A percentile compares a stretch with the other conserved stretches of the same genome.
These are phyloP conservation scores for Fusarium staphyleae DNA, from an alignment of 2,329 filamentous ascomycete species.

Conservation along the genomic window DNA sequence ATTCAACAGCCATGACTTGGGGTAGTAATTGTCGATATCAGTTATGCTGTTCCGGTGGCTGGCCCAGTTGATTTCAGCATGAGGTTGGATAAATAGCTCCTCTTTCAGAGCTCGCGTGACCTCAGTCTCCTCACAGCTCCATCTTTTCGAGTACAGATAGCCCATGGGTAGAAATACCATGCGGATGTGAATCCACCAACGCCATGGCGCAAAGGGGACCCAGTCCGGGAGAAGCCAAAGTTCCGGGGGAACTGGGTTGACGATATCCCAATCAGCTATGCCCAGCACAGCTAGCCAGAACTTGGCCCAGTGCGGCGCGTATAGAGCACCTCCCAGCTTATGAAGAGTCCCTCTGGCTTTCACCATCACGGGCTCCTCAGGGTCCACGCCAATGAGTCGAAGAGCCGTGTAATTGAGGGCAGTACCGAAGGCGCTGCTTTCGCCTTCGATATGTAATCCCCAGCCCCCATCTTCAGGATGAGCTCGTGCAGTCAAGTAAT, in stretches of 20 bases:
- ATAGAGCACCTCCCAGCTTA: constrained; percentile 82
- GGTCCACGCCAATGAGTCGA: constrained; percentile 80
- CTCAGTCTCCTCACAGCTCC: constrained; percentile 77
- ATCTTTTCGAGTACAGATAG: constrained; percentile 85
- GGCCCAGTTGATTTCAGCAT: constrained; percentile 79
- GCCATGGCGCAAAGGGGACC: constrained; percentile 88
- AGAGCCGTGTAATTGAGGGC: constrained; percentile 85
- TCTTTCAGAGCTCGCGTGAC: constrained; percentile 75
- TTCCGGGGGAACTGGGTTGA: constrained; percentile 93
- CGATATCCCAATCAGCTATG: constrained; percentile 85
- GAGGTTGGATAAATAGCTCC: constrained; percentile 83
- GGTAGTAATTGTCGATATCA: constrained; percentile 85
- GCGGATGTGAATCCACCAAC: constrained; percentile 99
- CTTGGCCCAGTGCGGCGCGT: constrained; percentile 94
- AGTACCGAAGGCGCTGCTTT: constrained; percentile 91
- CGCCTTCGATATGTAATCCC: constrained; percentile 94
- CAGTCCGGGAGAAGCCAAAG: constrained; percentile 92
- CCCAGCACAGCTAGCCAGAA: constrained; percentile 91
- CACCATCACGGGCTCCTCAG: constrained; percentile 84
- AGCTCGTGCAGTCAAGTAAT: constrained; percentile 87
- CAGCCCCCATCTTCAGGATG: constrained; percentile 92
- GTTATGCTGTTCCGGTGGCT: constrained; percentile 83
- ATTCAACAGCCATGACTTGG: constrained; percentile 86
- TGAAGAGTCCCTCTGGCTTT: constrained; percentile 85
- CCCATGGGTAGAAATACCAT: constrained; percentile 94